Conservation (phyloP, 768 basidiomycete species). For the Xerocomus spinulosus region DNA sequence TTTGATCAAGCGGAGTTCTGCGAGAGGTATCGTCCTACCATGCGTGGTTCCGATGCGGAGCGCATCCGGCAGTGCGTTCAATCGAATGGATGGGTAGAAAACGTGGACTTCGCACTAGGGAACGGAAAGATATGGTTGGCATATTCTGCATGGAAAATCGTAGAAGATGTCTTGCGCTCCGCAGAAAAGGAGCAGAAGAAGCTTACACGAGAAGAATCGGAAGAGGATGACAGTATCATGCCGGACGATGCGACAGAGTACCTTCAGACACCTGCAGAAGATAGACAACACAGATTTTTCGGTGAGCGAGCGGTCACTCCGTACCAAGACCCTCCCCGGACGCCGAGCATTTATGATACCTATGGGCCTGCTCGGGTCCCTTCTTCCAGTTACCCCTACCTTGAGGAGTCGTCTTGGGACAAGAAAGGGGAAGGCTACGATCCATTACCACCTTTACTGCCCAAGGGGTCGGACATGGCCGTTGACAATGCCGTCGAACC, state of each 20-base stretch:
- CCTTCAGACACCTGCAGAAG: constrained; percentile 29
- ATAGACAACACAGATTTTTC: constrained; percentile 30
- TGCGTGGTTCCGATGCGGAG: constrained; percentile 43
- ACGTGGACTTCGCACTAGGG: constrained; percentile 51
- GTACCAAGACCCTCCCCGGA: constrained; percentile 29
- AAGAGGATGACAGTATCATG: constrained; percentile 45
- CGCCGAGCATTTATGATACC: constrained; percentile 26
- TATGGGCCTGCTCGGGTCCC: constrained; percentile 20
- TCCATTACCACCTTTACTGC: constrained; percentile 27
- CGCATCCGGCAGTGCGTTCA: constrained; percentile 48
- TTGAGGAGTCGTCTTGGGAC: constrained; percentile 40
- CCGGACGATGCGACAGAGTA: constrained; percentile 39
- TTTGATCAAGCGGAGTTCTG: constrained; percentile 47
- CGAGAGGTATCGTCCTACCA: constrained; percentile 49
- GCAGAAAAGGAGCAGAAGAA: constrained; percentile 48
- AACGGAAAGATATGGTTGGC: constrained; percentile 51
- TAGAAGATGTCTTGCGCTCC: constrained; percentile 52
- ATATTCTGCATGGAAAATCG: constrained; percentile 54
- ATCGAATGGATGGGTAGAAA: constrained; percentile 50
- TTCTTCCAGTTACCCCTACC: constrained; percentile 26
- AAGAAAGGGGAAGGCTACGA: constrained; percentile 35
- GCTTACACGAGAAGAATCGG: constrained; percentile 35
- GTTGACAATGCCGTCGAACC: constrained; percentile 41
- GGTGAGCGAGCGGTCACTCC: constrained; percentile 29
- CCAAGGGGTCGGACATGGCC: constrained; percentile 36